Evolutionary conservation across 805 yeast genomes (phyloP).

Genomic region (Sugiyamaella lignohabitans): DNA sequence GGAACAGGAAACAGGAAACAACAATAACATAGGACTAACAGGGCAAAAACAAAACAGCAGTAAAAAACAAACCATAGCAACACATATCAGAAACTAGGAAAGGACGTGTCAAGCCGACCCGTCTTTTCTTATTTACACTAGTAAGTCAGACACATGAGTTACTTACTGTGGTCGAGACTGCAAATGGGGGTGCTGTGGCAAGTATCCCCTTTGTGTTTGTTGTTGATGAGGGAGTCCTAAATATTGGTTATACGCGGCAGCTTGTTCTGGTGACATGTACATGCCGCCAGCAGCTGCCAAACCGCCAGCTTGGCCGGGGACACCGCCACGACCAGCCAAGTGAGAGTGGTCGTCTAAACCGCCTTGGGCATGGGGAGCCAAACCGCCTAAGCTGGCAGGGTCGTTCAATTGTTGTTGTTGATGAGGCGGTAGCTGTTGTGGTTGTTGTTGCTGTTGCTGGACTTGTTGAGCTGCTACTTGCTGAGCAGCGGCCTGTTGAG

Average conservation of each 20-base stretch:
- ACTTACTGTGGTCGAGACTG: constrained; percentile 16
- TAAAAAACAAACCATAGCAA: neutral
- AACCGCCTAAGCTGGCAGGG: constrained; percentile 10
- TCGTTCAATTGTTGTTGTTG: constrained; percentile 34
- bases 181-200: constrained; percentile 23
- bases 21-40: neutral
- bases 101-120: neutral
- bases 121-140: too few species aligned
- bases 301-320: constrained; percentile 18
- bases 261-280: constrained; percentile 37
- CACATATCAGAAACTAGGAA: neutral
- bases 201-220: constrained; percentile 21
- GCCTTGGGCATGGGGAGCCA: constrained; percentile 13
- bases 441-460: neutral
- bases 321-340: constrained; percentile 13
- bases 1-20: neutral
- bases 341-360: constrained; percentile 18
- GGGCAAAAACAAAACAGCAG: neutral
- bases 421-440: constrained; percentile 34
- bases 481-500: constrained; percentile 15
- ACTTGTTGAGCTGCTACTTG: constrained; percentile 31
- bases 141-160: too few species aligned
- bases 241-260: constrained; percentile 58
- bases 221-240: constrained; percentile 33
- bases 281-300: constrained; percentile 18